Evolutionary conservation across 2,329 filamentous ascomycete species (phyloP).

Genomic region (Teratosphaeria gauchensis): DNA sequence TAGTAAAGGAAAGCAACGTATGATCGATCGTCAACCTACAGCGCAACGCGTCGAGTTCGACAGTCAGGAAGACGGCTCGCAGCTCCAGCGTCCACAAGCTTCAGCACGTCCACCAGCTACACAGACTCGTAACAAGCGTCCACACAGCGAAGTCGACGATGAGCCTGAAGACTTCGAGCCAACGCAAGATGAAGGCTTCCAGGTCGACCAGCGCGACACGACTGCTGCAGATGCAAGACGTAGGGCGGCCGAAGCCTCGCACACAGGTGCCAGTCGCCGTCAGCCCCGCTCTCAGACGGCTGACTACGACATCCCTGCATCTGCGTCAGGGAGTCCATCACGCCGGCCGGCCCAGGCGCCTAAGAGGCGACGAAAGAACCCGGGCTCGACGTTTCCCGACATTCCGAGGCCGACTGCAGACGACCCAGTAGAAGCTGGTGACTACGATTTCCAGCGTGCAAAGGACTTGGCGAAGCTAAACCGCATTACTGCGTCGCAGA

Average conservation of each 20-base stretch:
- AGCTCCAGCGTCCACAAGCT: not conserved
- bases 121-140: constrained; percentile 13
- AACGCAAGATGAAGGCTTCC: constrained; percentile 37
- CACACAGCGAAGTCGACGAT: constrained; percentile 19
- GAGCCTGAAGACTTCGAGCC: constrained; percentile 21
- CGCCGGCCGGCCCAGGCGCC: constrained; percentile 2
- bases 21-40: constrained; percentile 30
- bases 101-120: constrained; percentile 7
- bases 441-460: constrained; percentile 9
- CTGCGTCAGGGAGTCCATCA: not conserved
- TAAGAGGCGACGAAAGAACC: constrained; percentile 22
- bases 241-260: constrained; percentile 6
- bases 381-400: constrained; percentile 21
- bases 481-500: constrained; percentile 9
- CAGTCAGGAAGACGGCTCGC: constrained; percentile 10
- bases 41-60: constrained; percentile 31
- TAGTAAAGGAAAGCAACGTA: constrained; percentile 6
- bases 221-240: constrained; percentile 25
- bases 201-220: constrained; percentile 28
- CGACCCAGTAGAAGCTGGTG: constrained; percentile 1
- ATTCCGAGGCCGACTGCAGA: constrained; percentile 1
- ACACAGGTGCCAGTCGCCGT: not conserved
- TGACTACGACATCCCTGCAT: constrained; percentile 1
- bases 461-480: constrained; percentile 14
- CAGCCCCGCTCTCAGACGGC: not conserved